Percentiles rank a stretch among this genome's conserved stretches.
Evolutionary conservation across 2,329 filamentous ascomycete species (phyloP).

Genomic region (Fusarium sacchari): DNA sequence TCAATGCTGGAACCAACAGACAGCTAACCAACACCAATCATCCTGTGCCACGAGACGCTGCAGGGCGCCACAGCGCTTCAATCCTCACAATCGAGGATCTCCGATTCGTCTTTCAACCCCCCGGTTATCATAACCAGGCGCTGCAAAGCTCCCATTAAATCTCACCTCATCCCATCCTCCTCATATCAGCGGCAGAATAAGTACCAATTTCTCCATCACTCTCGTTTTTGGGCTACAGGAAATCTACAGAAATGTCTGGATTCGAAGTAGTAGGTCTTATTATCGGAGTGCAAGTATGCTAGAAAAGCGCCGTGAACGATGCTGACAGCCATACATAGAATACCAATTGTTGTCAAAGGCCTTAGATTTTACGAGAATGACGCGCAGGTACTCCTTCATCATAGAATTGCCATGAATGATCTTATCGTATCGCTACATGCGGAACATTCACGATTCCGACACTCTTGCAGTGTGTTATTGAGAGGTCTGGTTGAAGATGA

Average conservation of each 20-base stretch:
- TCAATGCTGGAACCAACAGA: background rate
- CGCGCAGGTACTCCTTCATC: background rate
- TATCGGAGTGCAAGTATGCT: background rate
- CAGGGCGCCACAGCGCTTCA: background rate
- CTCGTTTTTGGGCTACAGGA: background rate
- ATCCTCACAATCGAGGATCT: background rate
- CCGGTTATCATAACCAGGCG: background rate
- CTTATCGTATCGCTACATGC: background rate
- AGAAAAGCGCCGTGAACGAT: background rate
- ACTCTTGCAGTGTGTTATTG: background rate
- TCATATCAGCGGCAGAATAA: background rate
- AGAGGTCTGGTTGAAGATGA: background rate
- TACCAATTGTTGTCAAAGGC: background rate
- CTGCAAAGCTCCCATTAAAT: background rate
- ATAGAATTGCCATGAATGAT: background rate
- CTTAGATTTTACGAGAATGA: background rate
- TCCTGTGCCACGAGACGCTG: background rate
- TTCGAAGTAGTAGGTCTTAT: background rate
- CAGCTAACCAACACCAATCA: background rate
- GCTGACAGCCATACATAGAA: background rate
- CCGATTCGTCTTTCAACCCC: background rate
- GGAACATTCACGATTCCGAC: background rate
- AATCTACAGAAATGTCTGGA: background rate
- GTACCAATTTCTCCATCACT: background rate
- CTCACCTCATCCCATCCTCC: background rate